These are phyloP conservation scores for Ziziphus jujuba DNA, from an alignment of 306 rosid species.

Conservation along the genomic window DNA sequence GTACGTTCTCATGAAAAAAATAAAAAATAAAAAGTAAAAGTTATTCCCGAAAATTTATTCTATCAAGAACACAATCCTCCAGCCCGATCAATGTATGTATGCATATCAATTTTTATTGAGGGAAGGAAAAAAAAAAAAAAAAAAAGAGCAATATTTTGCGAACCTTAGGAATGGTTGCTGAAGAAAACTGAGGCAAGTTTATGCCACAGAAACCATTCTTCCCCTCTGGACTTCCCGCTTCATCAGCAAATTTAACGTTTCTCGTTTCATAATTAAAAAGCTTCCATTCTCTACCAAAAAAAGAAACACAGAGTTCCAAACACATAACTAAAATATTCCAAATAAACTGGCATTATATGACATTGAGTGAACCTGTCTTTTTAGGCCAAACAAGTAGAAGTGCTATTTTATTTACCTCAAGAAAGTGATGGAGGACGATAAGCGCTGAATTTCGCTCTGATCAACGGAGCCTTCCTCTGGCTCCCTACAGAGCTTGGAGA, in stretches of 20 bases:
- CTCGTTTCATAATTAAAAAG: constrained; percentile 62
- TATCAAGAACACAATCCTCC: background rate
- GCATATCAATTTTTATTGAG: background rate
- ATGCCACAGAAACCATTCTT: constrained; percentile 31
- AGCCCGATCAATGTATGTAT: background rate
- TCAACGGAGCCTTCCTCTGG: too few relatives aligned
- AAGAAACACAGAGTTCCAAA: too few relatives aligned
- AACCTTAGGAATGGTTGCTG: constrained; percentile 74
- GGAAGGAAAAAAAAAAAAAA: background rate
- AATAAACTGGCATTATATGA: too few relatives aligned
- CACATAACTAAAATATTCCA: too few relatives aligned
- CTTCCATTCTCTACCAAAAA: background rate
- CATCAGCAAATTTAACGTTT: constrained; percentile 51
- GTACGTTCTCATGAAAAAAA: background rate
- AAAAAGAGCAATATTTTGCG: background rate
- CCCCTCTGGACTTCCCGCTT: constrained; percentile 37
- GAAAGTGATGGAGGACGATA: too few relatives aligned
- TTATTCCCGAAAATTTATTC: background rate
- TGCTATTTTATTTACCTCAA: too few relatives aligned
- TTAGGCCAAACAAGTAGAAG: too few relatives aligned
- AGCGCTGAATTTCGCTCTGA: too few relatives aligned
- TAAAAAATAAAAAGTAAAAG: too few relatives aligned
- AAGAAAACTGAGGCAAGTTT: constrained; percentile 68
- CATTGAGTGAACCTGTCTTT: too few relatives aligned
- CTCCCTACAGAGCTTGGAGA: too few relatives aligned